Conservation (phyloP, 768 basidiomycete species). For the Kwoniella dendrophila region DNA sequence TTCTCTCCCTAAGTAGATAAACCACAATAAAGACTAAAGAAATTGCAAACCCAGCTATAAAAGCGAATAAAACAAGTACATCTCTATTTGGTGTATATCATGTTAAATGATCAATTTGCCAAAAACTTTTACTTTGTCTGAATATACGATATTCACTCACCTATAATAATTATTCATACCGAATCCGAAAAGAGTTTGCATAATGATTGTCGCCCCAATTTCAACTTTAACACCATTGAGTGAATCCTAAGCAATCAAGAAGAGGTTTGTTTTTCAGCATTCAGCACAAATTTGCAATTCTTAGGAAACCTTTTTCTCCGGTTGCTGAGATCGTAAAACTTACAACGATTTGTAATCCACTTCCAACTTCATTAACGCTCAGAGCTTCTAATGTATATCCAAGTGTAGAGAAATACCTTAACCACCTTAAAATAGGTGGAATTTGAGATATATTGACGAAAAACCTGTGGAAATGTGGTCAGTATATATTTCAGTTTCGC, state of each 20-base stretch:
- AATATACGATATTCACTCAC: slow-evolving; percentile 25
- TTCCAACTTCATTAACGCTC: slow-evolving; percentile 86
- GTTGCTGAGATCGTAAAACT: slow-evolving; percentile 10
- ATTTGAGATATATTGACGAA: slow-evolving; percentile 84
- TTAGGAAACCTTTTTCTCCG: too few relatives aligned
- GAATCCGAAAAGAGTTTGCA: slow-evolving; percentile 91
- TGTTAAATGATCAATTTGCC: background rate
- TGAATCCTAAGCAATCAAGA: slow-evolving; percentile 67
- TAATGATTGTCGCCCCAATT: slow-evolving; percentile 78
- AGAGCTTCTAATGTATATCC: slow-evolving; percentile 65
- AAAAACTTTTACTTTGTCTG: background rate
- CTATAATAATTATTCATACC: slow-evolving; percentile 78
- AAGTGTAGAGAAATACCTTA: slow-evolving; percentile 75
- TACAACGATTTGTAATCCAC: slow-evolving; percentile 74
- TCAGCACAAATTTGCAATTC: too few relatives aligned
- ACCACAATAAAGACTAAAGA: slow-evolving; percentile 76
- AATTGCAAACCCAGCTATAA: slow-evolving; percentile 75
- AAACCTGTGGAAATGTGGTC: slow-evolving; percentile 59
- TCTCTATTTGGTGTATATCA: slow-evolving; percentile 57
- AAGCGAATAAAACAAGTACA: slow-evolving; percentile 82
- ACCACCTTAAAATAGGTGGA: slow-evolving; percentile 88
- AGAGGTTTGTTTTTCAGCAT: too few relatives aligned
- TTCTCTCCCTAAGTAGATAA: slow-evolving; percentile 73
- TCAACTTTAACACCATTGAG: slow-evolving; percentile 79
- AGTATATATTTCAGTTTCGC: slow-evolving; percentile 1